Percentiles rank a stretch among this genome's conserved stretches.
Conservation (phyloP, 2,329 filamentous ascomycete genomes). For the Beauveria sp. region DNA sequence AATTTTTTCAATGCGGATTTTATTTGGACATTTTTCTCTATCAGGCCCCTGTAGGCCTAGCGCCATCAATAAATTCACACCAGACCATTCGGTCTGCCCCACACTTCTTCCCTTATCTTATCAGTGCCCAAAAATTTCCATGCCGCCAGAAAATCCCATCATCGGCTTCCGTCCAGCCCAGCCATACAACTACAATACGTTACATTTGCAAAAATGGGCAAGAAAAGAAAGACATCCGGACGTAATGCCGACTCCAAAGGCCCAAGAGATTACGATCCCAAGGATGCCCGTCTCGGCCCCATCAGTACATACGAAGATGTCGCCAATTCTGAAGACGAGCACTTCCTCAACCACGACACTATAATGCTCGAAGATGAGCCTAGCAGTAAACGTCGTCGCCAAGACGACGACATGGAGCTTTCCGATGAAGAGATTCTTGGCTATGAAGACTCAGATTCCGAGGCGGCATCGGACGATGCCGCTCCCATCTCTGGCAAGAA, state of each 20-base stretch:
- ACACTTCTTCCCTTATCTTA: constrained; percentile 9
- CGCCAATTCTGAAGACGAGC: constrained; percentile 90
- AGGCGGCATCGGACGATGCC: constrained; percentile 35
- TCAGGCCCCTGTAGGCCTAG: neutral
- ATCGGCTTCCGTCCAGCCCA: neutral
- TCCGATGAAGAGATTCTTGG: constrained; percentile 57
- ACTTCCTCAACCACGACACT: constrained; percentile 78
- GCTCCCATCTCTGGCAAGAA: constrained; percentile 28
- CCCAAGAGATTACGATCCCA: constrained; percentile 46
- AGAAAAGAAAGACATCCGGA: constrained; percentile 63
- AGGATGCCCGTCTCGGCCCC: constrained; percentile 54
- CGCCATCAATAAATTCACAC: no score
- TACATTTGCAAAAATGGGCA: constrained; percentile 41
- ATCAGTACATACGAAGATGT: constrained; percentile 70
- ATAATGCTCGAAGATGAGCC: constrained; percentile 78
- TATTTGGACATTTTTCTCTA: no score
- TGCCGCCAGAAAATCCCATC: constrained; percentile 1
- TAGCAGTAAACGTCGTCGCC: constrained; percentile 67
- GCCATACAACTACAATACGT: neutral
- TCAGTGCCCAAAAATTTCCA: constrained; percentile 10
- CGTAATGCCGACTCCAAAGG: constrained; percentile 37
- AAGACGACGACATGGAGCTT: constrained; percentile 56
- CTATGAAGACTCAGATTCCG: constrained; percentile 35
- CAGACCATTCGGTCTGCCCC: neutral
- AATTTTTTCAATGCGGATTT: neutral